Percentiles rank a stretch among this genome's conserved stretches.
Evolutionary conservation across 176 grass and related monocot genomes (phyloP).

Genomic region (Eremochloa ophiuroides): DNA sequence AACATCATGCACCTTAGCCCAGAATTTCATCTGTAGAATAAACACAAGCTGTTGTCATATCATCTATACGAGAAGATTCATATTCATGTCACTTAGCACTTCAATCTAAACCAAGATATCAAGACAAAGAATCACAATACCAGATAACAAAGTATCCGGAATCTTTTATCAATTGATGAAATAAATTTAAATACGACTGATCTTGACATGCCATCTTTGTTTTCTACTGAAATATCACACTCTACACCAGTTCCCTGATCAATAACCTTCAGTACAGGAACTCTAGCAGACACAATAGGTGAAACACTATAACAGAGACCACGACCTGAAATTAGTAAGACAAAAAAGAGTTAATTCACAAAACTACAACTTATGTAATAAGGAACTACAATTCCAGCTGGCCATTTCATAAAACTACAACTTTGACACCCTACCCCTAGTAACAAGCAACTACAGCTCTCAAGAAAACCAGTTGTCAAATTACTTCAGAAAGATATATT

Average conservation of each 20-base stretch:
- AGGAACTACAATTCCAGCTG: background rate
- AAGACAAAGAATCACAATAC: conserved; percentile 45
- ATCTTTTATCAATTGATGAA: conserved; percentile 81
- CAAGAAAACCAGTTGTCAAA: background rate
- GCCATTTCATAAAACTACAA: background rate
- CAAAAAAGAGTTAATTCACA: background rate
- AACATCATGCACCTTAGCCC: conserved; percentile 71
- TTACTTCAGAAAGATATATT: conserved; percentile 1
- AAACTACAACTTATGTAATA: background rate
- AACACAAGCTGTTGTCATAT: conserved; percentile 22
- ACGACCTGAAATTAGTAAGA: conserved; percentile 42
- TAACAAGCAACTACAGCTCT: background rate
- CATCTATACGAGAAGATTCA: background rate
- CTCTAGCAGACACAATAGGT: conserved; percentile 65
- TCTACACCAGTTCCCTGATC: conserved; percentile 65
- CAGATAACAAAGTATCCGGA: conserved; percentile 87
- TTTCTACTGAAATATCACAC: conserved; percentile 94
- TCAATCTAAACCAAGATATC: conserved; percentile 8
- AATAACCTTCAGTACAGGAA: conserved; percentile 84
- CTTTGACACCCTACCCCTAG: background rate
- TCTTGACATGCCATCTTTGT: conserved; percentile 94
- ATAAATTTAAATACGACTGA: conserved; percentile 67
- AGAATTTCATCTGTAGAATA: conserved; percentile 74
- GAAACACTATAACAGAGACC: conserved; percentile 58
- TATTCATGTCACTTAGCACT: conserved; percentile 8